These are phyloP conservation scores for Colletotrichum tropicicola DNA, from an alignment of 2,329 filamentous ascomycete genomes.

Conservation along the genomic window DNA sequence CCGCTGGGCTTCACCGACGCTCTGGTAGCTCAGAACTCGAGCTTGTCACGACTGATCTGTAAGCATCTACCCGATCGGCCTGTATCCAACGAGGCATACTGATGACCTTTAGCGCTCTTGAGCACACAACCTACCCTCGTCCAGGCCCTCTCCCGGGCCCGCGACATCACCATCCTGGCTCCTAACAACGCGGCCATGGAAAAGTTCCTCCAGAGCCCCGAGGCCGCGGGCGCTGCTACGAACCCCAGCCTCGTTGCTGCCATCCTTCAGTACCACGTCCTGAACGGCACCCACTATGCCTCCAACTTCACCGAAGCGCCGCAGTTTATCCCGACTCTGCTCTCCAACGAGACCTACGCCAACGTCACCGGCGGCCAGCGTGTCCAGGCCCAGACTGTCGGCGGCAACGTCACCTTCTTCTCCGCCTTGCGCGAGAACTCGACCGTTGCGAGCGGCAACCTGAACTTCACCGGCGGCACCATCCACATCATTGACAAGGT, in stretches of 20 bases:
- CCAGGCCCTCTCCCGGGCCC: conserved; percentile 10
- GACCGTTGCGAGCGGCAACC: conserved; percentile 57
- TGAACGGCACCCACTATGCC: conserved; percentile 56
- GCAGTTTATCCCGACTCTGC: conserved; percentile 48
- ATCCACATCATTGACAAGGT: conserved; percentile 62
- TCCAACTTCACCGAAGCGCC: conserved; percentile 38
- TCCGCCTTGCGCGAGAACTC: conserved; percentile 60
- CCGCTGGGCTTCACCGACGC: conserved; percentile 34
- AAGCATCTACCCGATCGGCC: background rate
- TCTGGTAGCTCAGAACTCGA: conserved; percentile 37
- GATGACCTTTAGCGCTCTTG: conserved; percentile 33
- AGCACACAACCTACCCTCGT: conserved; percentile 30
- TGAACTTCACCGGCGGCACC: conserved; percentile 62
- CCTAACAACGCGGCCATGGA: conserved; percentile 60
- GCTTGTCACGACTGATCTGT: conserved; percentile 37
- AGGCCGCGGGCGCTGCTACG: conserved; percentile 29
- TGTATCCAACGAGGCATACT: background rate
- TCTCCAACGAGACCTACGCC: conserved; percentile 60
- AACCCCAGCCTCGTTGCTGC: conserved; percentile 40
- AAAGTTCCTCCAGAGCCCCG: conserved; percentile 42
- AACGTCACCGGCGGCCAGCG: conserved; percentile 70
- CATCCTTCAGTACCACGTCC: conserved; percentile 65
- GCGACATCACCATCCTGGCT: conserved; percentile 65
- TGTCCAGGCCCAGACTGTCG: conserved; percentile 53
- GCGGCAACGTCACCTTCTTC: conserved; percentile 56